Conservation (phyloP, 1,139 yeast species). For the Pneumocystis sp. region DNA sequence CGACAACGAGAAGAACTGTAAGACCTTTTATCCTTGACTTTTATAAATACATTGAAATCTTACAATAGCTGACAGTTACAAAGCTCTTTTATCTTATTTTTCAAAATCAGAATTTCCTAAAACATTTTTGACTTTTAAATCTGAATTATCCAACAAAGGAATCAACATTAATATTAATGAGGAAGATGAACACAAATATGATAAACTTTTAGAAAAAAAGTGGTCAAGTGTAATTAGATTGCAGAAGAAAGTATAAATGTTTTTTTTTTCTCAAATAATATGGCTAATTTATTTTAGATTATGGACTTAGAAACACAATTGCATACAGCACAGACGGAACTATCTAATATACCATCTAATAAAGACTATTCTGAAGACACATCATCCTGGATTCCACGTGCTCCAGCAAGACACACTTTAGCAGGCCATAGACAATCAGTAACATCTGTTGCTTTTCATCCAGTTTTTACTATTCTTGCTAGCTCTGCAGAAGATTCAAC, state of each 20-base stretch:
- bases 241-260: slow-evolving; percentile 45
- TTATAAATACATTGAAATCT: background rate
- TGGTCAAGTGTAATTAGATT: slow-evolving; percentile 78
- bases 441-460: slow-evolving; percentile 57
- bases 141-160: slow-evolving; percentile 7
- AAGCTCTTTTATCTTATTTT: slow-evolving; percentile 10
- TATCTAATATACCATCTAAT: slow-evolving; percentile 26
- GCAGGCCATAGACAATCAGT: slow-evolving; percentile 47
- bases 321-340: slow-evolving; percentile 29
- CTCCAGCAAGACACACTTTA: slow-evolving; percentile 33
- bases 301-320: slow-evolving; percentile 38
- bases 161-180: background rate
- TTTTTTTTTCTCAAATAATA: background rate
- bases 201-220: slow-evolving; percentile 50
- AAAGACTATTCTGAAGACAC: slow-evolving; percentile 19
- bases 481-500: slow-evolving; percentile 66
- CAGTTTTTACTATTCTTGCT: slow-evolving; percentile 47
- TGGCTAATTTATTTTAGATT: slow-evolving; percentile 8
- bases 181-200: slow-evolving; percentile 3
- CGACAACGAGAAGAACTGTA: slow-evolving; percentile 15
- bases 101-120: slow-evolving; percentile 6
- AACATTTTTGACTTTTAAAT: slow-evolving; percentile 6
- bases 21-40: background rate
- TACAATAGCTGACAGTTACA: slow-evolving; percentile 5
- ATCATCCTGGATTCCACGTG: slow-evolving; percentile 53